These are phyloP conservation scores for Diaporthe batatas DNA, from an alignment of 2,329 filamentous ascomycete species.

Conservation along the genomic window DNA sequence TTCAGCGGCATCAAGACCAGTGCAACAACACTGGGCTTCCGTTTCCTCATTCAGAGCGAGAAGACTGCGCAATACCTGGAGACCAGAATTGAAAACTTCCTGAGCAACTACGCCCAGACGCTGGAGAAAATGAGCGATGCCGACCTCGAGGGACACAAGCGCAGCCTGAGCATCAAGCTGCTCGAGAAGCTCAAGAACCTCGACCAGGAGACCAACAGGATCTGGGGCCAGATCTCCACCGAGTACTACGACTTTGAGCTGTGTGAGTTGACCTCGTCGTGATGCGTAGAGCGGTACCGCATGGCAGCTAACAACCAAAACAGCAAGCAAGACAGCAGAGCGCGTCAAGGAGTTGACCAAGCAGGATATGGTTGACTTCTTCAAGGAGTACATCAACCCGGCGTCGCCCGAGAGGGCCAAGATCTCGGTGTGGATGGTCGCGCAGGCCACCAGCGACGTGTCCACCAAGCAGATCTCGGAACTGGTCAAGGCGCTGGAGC, in stretches of 20 bases:
- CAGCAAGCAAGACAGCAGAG: slow-evolving; percentile 61
- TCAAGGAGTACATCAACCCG: slow-evolving; percentile 80
- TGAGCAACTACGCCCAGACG: slow-evolving; percentile 74
- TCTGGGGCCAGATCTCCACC: slow-evolving; percentile 87
- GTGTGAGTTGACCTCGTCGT: slow-evolving; percentile 66
- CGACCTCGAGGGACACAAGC: slow-evolving; percentile 92
- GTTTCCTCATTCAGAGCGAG: slow-evolving; percentile 95
- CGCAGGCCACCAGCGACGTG: slow-evolving; percentile 71
- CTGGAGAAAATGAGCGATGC: slow-evolving; percentile 82
- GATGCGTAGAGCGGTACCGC: neutral
- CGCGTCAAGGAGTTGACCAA: slow-evolving; percentile 82
- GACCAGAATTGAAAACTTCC: slow-evolving; percentile 86
- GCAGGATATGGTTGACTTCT: slow-evolving; percentile 84
- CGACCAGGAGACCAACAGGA: slow-evolving; percentile 82
- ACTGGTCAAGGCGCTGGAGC: slow-evolving; percentile 53
- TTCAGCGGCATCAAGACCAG: slow-evolving; percentile 82
- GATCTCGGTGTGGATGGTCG: slow-evolving; percentile 84
- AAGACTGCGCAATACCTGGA: slow-evolving; percentile 87
- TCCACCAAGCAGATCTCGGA: slow-evolving; percentile 58
- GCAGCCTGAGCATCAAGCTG: slow-evolving; percentile 86
- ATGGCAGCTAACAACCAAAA: slow-evolving; percentile 1
- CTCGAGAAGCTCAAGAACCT: slow-evolving; percentile 95
- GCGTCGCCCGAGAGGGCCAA: slow-evolving; percentile 82
- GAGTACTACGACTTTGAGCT: slow-evolving; percentile 93
- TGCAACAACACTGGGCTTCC: slow-evolving; percentile 84